Base-by-base conservation (phyloP, 441 rosid species). In the Erysimum pusillum region DNA sequence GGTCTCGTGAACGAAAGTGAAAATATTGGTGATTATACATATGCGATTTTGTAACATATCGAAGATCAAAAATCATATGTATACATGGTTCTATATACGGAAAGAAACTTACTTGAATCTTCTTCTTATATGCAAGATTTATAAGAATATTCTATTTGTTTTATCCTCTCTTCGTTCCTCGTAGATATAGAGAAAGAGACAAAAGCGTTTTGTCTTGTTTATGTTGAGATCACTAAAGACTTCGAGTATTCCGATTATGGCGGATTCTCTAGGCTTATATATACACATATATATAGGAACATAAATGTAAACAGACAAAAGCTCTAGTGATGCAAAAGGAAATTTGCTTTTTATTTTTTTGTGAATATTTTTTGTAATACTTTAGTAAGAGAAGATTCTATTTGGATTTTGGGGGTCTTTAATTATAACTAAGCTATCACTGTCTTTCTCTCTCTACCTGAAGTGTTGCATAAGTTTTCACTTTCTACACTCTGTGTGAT, bases 381-480 rank as follows among this genome's bases (percentile, higher is more conserved):
- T 63, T 38, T 45, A 38, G 48, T 38, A 71, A 58, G 20, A 41
- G 76, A 64, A 71, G 76, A 71, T 71, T 77, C 76, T 77, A 77
- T 71, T 71, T 51, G 62, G 80, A 71, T 71, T 77, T 77, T 64
- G 48, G 49, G 67, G 76, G 48, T 28, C 49, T 71, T 57, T 58
- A 77, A 77, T 77, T 41, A 77, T 77, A 77, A 64, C 76, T 41
- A 71, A 77, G 73, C 76, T 77, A 77, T 77, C 80, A 64, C 67
- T 71, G 72, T 71, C 76, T 69, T 46, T 63, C 45, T 71, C 76
- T 77, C 76, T 77, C 76, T 71, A 65, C 73, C 80, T 77, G 76
- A 77, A 77, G 80, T 77, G 76, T 77, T 77, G 80, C 76, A 77
- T 77, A 77, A 77, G 80, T 77, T 71, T 77, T 77, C 76, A 77